A percentile compares a stretch with the other conserved stretches of the same genome.
phyloP scores from a whole-genome alignment of 2,329 filamentous ascomycete species.

The Stenocarpella maydis region DNA sequence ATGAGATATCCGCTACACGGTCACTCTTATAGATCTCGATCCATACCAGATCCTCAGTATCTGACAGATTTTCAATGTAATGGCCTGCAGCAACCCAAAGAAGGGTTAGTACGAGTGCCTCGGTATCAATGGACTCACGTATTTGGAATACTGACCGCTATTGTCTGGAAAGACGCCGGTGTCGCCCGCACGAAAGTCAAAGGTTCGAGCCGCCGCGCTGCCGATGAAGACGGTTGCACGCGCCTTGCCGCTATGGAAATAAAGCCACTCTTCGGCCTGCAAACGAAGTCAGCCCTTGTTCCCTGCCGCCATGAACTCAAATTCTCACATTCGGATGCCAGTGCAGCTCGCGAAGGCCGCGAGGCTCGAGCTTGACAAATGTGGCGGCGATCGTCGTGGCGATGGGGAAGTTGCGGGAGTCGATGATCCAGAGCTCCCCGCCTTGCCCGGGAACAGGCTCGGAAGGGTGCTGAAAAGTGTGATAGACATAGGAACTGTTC shows the following conservation, averaged over 20 bases:
- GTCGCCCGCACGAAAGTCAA: conserved; percentile 72
- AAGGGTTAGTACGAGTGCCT: too few species aligned
- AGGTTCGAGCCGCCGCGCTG: conserved; percentile 67
- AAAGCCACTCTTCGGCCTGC: conserved; percentile 74
- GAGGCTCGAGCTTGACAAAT: conserved; percentile 69
- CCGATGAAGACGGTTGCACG: conserved; percentile 73
- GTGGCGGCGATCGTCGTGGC: conserved; percentile 72
- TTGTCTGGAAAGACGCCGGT: conserved; percentile 75
- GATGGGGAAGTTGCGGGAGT: conserved; percentile 72
- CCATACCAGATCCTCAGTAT: conserved; percentile 70
- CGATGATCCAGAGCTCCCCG: conserved; percentile 69
- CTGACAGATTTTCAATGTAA: conserved; percentile 74
- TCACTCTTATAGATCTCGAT: conserved; percentile 76
- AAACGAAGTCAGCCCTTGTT: background rate
- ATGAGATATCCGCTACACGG: conserved; percentile 70
- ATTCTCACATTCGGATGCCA: conserved; percentile 72
- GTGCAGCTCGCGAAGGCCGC: conserved; percentile 70
- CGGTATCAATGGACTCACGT: too few species aligned
- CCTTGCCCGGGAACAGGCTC: conserved; percentile 68
- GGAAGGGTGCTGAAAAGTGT: conserved; percentile 62
- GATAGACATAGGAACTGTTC: conserved; percentile 71
- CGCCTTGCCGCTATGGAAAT: conserved; percentile 70
- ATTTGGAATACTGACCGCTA: conserved; percentile 14
- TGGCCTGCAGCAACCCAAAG: conserved; percentile 51
- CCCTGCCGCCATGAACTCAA: background rate